Evolutionary conservation across 2,329 filamentous ascomycete species (phyloP).

Genomic region (Calonectria naviculata): DNA sequence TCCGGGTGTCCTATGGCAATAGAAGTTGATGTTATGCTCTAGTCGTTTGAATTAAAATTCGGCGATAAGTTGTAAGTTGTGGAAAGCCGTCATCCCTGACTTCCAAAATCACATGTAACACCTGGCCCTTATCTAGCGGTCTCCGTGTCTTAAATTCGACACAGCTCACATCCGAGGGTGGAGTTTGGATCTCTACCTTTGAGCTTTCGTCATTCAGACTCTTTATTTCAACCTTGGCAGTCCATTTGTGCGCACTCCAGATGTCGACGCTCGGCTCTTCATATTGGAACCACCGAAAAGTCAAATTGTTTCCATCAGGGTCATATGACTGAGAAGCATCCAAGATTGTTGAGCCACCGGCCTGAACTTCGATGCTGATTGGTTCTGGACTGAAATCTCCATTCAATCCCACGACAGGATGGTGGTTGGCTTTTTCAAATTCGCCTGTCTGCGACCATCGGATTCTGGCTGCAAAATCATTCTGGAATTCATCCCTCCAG

Average conservation of each 20-base stretch:
- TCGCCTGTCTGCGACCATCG: conserved; percentile 46
- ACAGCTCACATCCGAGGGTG: conserved; percentile 36
- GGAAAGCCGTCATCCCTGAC: too few species aligned
- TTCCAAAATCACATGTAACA: too few species aligned
- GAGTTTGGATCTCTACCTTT: conserved; percentile 48
- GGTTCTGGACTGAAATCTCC: conserved; percentile 52
- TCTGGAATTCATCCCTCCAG: conserved; percentile 52
- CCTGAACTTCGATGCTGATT: conserved; percentile 50
- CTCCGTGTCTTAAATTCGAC: too few species aligned
- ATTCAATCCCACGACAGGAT: conserved; percentile 55
- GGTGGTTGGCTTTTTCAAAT: conserved; percentile 54
- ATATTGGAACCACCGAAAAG: conserved; percentile 63
- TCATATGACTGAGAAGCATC: conserved; percentile 59
- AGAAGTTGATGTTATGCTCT: too few species aligned
- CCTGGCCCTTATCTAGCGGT: too few species aligned
- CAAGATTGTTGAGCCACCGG: conserved; percentile 50
- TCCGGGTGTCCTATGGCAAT: too few species aligned
- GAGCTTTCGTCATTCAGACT: conserved; percentile 6
- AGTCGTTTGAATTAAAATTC: too few species aligned
- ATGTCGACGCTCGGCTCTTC: conserved; percentile 39
- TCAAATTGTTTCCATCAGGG: conserved; percentile 54
- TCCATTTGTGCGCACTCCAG: conserved; percentile 13
- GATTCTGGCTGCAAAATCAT: conserved; percentile 54
- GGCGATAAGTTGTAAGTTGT: too few species aligned
- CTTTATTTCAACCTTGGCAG: conserved; percentile 43